Percentiles rank a stretch among this genome's conserved stretches.
Conservation (phyloP, 768 basidiomycete species). For the Auriculariales sp. region DNA sequence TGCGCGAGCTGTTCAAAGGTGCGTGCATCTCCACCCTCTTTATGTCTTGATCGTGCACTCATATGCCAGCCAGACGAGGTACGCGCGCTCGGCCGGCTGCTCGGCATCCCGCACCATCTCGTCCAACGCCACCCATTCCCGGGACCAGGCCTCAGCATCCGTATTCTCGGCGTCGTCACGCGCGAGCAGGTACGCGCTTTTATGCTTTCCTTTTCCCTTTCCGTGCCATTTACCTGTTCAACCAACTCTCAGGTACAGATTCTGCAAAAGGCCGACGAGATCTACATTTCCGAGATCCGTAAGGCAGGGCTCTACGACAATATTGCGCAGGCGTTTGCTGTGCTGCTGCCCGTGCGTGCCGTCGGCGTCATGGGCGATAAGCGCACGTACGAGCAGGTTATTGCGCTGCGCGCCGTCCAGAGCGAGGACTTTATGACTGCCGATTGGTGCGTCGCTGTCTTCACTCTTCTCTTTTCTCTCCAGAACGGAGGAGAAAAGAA, state of each 20-base stretch:
- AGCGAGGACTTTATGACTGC: slow-evolving; percentile 99
- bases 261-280: slow-evolving; percentile 80
- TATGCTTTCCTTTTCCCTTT: neutral
- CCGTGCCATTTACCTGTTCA: neutral
- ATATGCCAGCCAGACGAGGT: slow-evolving; percentile 63
- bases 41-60: too few species aligned
- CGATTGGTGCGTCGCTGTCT: slow-evolving; percentile 76
- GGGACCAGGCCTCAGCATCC: slow-evolving; percentile 93
- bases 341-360: slow-evolving; percentile 87
- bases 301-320: slow-evolving; percentile 83
- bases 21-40: slow-evolving; percentile 12
- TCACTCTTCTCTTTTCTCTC: too few species aligned
- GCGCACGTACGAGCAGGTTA: slow-evolving; percentile 95
- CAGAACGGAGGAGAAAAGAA: too few species aligned
- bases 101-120: slow-evolving; percentile 81
- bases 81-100: slow-evolving; percentile 76
- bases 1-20: slow-evolving; percentile 98
- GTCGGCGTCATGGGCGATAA: slow-evolving; percentile 97
- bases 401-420: slow-evolving; percentile 86
- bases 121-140: slow-evolving; percentile 98
- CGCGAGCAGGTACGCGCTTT: slow-evolving; percentile 43
- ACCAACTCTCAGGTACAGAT: slow-evolving; percentile 54
- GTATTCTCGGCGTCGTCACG: slow-evolving; percentile 91
- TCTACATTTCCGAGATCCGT: slow-evolving; percentile 97
- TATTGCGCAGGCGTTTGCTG: slow-evolving; percentile 94